Evolutionary conservation across 805 yeast species (phyloP).

Genomic region (Yamadazyma paraphyllophila): DNA sequence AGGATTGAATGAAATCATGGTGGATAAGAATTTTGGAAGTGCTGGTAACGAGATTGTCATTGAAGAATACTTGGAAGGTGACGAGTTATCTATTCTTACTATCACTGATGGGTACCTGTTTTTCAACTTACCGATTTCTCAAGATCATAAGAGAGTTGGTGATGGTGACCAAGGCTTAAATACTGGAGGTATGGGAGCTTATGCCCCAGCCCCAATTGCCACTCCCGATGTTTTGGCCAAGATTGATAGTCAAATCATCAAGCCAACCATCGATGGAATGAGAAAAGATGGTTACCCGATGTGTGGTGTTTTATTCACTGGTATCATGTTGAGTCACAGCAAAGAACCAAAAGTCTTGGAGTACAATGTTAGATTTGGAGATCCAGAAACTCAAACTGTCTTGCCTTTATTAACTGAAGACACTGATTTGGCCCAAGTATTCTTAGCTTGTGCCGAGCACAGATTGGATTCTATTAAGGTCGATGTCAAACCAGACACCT

Average conservation of each 20-base stretch:
- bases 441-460: conserved; percentile 92
- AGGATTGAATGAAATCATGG: conserved; percentile 87
- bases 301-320: conserved; percentile 94
- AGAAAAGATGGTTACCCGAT: conserved; percentile 93
- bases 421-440: conserved; percentile 90
- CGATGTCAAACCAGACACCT: conserved; percentile 53
- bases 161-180: conserved; percentile 92
- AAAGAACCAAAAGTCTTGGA: conserved; percentile 92
- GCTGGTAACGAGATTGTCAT: conserved; percentile 94
- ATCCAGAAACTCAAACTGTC: conserved; percentile 98
- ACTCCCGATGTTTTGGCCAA: conserved; percentile 67
- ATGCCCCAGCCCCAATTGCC: conserved; percentile 96
- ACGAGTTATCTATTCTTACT: conserved; percentile 90
- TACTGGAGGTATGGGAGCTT: conserved; percentile 99
- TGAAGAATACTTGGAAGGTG: conserved; percentile 96
- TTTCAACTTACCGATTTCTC: conserved; percentile 92
- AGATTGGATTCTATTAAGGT: conserved; percentile 79
- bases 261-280: conserved; percentile 95
- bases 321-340: conserved; percentile 80
- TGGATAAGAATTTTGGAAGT: conserved; percentile 79
- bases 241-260: conserved; percentile 73
- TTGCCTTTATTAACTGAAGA: conserved; percentile 77
- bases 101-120: conserved; percentile 91
- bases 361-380: conserved; percentile 97
- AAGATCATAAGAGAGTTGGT: conserved; percentile 95